phyloP scores from a whole-genome alignment of 108 stramenopile genomes.

The Pseudonitzschia pungens region DNA sequence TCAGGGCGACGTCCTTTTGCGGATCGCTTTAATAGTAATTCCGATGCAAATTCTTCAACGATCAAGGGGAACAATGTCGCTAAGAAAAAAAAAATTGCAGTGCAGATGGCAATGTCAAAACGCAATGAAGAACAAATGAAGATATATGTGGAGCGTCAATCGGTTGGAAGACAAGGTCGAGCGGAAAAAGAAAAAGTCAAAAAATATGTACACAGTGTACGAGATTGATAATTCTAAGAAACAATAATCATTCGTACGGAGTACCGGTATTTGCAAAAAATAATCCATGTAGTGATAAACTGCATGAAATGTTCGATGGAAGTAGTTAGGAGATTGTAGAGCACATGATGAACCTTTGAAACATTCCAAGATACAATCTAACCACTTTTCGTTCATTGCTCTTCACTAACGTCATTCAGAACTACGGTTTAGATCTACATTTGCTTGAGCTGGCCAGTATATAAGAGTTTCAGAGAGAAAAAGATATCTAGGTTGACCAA shows the following conservation, averaged over 20 bases:
- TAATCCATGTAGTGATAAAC: too few relatives aligned
- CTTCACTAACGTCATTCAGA: too few relatives aligned
- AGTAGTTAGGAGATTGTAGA: too few relatives aligned
- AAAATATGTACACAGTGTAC: not conserved
- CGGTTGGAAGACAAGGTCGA: constrained; percentile 9
- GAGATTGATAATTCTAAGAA: not conserved
- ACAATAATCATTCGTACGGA: not conserved
- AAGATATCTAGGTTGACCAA: too few relatives aligned
- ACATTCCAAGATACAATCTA: too few relatives aligned
- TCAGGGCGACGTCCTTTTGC: not conserved
- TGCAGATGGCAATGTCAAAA: constrained; percentile 8
- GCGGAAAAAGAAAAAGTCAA: not conserved
- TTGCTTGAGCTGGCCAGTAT: too few relatives aligned
- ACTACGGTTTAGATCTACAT: too few relatives aligned
- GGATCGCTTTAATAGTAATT: not conserved
- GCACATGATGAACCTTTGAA: too few relatives aligned
- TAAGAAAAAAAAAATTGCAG: not conserved
- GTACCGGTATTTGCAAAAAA: too few relatives aligned
- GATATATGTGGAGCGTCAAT: constrained; percentile 19
- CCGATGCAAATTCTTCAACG: not conserved
- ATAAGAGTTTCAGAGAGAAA: too few relatives aligned
- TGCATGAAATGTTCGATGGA: not conserved
- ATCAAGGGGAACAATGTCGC: not conserved
- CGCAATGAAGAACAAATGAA: constrained; percentile 19
- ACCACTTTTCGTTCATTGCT: too few relatives aligned